A percentile compares a stretch with the other conserved stretches of the same genome.
Evolutionary conservation across 2,329 filamentous ascomycete species (phyloP).

Genomic region (Trichoderma oligosporum): DNA sequence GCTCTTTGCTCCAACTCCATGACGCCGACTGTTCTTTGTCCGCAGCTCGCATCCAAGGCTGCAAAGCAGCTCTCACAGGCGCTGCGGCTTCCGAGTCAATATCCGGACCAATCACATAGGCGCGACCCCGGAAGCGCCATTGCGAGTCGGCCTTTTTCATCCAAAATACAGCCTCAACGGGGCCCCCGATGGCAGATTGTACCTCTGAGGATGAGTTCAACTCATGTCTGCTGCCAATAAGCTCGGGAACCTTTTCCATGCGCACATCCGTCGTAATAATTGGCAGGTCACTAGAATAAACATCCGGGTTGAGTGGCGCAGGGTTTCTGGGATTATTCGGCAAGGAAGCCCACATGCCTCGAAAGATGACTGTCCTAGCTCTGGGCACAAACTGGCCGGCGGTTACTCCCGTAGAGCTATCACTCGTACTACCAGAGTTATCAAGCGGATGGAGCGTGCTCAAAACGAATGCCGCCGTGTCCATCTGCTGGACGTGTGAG

Average conservation of each 20-base stretch:
- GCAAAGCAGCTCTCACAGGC: constrained; percentile 58
- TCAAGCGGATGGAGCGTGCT: constrained; percentile 45
- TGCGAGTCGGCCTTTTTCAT: constrained; percentile 65
- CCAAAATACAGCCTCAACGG: constrained; percentile 86
- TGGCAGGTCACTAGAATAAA: constrained; percentile 71
- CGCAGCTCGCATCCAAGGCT: constrained; percentile 55
- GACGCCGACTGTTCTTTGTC: constrained; percentile 24
- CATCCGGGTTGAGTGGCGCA: constrained; percentile 63
- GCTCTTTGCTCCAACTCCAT: constrained; percentile 77
- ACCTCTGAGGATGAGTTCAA: constrained; percentile 25
- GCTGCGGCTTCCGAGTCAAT: constrained; percentile 44
- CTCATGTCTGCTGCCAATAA: constrained; percentile 51
- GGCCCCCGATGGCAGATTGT: constrained; percentile 59
- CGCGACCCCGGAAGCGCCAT: constrained; percentile 77
- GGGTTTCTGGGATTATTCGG: constrained; percentile 69
- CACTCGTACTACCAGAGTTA: too few relatives aligned
- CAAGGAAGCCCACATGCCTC: constrained; percentile 76
- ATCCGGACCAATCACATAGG: constrained; percentile 70
- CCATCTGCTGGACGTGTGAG: constrained; percentile 47
- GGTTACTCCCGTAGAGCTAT: constrained; percentile 39
- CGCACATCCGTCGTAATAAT: constrained; percentile 84
- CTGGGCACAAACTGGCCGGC: constrained; percentile 49
- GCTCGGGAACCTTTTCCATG: constrained; percentile 76
- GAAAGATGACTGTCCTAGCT: constrained; percentile 76
- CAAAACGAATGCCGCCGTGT: constrained; percentile 48